Evolutionary conservation across 139 green algal genomes (phyloP).

Genomic region (Asterochloris sp.): DNA sequence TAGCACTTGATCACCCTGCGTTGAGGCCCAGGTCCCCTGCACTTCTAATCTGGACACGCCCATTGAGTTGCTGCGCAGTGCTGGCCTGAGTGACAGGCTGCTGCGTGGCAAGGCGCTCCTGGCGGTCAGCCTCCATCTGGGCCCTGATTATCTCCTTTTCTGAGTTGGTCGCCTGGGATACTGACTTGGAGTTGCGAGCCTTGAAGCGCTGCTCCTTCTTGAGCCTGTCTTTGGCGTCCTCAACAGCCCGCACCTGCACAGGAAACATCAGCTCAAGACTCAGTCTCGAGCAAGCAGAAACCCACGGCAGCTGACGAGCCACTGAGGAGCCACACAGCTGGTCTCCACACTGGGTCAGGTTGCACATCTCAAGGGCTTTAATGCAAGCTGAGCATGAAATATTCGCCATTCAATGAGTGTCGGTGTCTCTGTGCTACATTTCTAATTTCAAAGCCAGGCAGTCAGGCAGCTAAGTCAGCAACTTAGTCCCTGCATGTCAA

Average conservation of each 20-base stretch:
- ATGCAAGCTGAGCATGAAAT: no score
- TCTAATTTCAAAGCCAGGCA: no score
- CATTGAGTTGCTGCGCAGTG: constrained; percentile 7
- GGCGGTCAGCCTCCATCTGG: constrained; percentile 35
- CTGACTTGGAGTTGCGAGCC: constrained; percentile 1
- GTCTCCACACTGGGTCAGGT: neutral
- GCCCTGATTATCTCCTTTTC: constrained; percentile 9
- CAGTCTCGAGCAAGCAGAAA: neutral
- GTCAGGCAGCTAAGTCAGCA: no score
- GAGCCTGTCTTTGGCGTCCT: constrained; percentile 33
- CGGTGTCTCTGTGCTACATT: no score
- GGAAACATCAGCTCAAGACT: neutral
- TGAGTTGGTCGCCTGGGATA: constrained; percentile 11
- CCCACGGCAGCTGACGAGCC: neutral
- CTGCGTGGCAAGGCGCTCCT: constrained; percentile 16
- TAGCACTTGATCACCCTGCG: no score
- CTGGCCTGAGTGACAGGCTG: constrained; percentile 16
- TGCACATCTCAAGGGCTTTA: no score
- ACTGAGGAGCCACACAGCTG: neutral
- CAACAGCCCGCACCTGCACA: constrained; percentile 33
- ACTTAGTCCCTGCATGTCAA: no score
- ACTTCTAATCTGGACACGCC: neutral
- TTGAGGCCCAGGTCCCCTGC: constrained; percentile 4
- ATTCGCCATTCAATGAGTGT: no score
- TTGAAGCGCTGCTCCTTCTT: constrained; percentile 22